Base-by-base conservation (phyloP, 2,329 filamentous ascomycete species). In the Westerdykella aurantiaca region DNA sequence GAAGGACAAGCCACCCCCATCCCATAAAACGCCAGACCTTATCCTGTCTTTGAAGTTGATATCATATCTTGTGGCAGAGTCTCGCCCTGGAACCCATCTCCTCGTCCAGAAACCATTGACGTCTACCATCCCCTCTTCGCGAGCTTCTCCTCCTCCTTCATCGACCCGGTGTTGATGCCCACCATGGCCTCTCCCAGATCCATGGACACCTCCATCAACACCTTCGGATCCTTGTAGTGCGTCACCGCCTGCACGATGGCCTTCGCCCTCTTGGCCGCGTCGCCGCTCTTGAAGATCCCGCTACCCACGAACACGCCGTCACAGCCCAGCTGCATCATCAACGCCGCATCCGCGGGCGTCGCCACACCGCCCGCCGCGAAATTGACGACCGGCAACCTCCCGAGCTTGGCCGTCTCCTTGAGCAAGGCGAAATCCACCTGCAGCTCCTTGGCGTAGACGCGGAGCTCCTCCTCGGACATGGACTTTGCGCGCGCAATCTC, bases 291-390 rank as follows among this genome's bases (percentile, higher is more conserved):
- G 81, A 98, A 98, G 69, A 97, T 97, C 22, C 93, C 93, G 45
- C 83, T 89, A 22, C 93, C 93, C 31, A 98, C 93, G 65, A 98
- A 98, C 31, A 98, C 93, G 46, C 93, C 93, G 63, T 98, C 93
- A 64, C 93, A 97, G 48, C 93, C 93, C 52, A 98, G 76, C 77
- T 97, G 91, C 93, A 98, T 98, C 91, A 98, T 88, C 73, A 98
- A 76, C 2, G 93, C 93, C 0, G 93, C 93, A 70, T 98, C 93
- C 0, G 93, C 93, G 0, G 93, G 93, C 1, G 93, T 98, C n/a
- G 93, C 93, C n/a, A 98, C 86, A 45, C 93, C 93, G n/a, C 93
- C 93, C 3, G 93, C 93, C 0, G 93, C 93, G 58, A 98, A 97
- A 77, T 97, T 97, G 52, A 98, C 93, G 0, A 97, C 91, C 2